Evolutionary conservation across 2,329 filamentous ascomycete genomes (phyloP).

Genomic region (Diaporthe vaccinii): DNA sequence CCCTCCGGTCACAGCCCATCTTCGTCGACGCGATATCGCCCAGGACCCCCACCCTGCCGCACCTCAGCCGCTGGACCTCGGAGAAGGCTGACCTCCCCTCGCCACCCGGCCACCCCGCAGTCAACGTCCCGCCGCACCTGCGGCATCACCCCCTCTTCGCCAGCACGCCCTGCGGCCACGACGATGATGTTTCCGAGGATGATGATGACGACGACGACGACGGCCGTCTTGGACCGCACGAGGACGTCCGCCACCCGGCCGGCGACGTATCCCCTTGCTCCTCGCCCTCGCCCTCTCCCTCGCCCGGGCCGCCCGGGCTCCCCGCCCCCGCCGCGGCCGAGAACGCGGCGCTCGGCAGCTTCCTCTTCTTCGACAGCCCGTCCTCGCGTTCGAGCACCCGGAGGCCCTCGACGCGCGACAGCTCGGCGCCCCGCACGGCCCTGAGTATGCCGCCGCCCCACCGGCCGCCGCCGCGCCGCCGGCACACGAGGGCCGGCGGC

Average conservation of each 20-base stretch:
- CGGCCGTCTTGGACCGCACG: neutral
- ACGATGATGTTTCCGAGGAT: neutral
- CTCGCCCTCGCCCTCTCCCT: neutral
- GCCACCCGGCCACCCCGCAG: slow-evolving; percentile 9
- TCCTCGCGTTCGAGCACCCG: slow-evolving; percentile 17
- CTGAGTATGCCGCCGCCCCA: slow-evolving; percentile 1
- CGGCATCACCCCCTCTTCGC: neutral
- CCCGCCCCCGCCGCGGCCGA: neutral
- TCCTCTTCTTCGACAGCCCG: slow-evolving; percentile 6
- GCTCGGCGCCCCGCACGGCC: slow-evolving; percentile 22
- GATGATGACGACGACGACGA: neutral
- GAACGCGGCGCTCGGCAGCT: neutral
- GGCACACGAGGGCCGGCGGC: slow-evolving; percentile 6
- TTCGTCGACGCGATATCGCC: slow-evolving; percentile 1
- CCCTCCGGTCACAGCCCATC: slow-evolving; percentile 15
- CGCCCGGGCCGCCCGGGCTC: neutral
- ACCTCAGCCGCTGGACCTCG: slow-evolving; percentile 26
- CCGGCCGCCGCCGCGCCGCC: neutral
- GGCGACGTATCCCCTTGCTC: neutral
- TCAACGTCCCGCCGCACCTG: neutral
- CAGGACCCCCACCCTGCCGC: neutral
- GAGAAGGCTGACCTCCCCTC: slow-evolving; percentile 23
- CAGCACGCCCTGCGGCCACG: neutral
- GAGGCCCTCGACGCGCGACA: slow-evolving; percentile 24
- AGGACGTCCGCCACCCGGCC: neutral